These are phyloP conservation scores for Triticum monococcum DNA, from an alignment of 176 grass and related monocot genomes.

Conservation along the genomic window DNA sequence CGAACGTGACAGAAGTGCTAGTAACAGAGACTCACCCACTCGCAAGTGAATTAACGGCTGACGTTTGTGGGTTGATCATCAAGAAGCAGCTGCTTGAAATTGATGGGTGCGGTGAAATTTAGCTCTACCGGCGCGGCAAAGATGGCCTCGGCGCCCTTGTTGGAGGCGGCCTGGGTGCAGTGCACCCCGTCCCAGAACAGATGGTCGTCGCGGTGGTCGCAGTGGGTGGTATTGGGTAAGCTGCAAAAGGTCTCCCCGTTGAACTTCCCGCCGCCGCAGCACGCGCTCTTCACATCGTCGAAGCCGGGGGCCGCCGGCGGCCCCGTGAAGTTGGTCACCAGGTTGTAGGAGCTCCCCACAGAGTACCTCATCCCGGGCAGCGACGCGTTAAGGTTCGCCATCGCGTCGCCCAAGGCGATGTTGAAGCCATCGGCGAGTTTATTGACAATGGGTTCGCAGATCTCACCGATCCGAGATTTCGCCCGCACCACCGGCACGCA, in stretches of 20 bases:
- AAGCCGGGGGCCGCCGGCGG: constrained; percentile 17
- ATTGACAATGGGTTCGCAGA: background rate
- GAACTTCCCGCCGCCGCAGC: constrained; percentile 46
- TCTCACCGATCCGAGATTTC: too few relatives aligned
- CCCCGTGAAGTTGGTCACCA: constrained; percentile 30
- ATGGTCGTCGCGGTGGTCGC: constrained; percentile 20
- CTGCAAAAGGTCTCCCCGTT: constrained; percentile 30
- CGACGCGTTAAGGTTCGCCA: constrained; percentile 12
- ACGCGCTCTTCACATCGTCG: constrained; percentile 32
- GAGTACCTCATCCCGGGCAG: constrained; percentile 40
- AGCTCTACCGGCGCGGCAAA: constrained; percentile 21
- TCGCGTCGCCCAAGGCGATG: too few relatives aligned
- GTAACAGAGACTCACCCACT: background rate
- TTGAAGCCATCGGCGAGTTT: too few relatives aligned
- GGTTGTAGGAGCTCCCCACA: constrained; percentile 48
- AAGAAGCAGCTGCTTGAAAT: constrained; percentile 48
- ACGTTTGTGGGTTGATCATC: background rate
- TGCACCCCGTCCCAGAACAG: constrained; percentile 59
- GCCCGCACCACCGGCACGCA: constrained; percentile 29
- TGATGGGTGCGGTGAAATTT: constrained; percentile 43
- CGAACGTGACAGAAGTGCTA: too few relatives aligned
- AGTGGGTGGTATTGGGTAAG: constrained; percentile 29
- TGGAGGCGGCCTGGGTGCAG: constrained; percentile 48
- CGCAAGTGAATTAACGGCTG: background rate
- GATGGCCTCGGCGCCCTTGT: constrained; percentile 42